These are phyloP conservation scores for Echites panduratus DNA, from an alignment of 257 asterid species.

Conservation along the genomic window DNA sequence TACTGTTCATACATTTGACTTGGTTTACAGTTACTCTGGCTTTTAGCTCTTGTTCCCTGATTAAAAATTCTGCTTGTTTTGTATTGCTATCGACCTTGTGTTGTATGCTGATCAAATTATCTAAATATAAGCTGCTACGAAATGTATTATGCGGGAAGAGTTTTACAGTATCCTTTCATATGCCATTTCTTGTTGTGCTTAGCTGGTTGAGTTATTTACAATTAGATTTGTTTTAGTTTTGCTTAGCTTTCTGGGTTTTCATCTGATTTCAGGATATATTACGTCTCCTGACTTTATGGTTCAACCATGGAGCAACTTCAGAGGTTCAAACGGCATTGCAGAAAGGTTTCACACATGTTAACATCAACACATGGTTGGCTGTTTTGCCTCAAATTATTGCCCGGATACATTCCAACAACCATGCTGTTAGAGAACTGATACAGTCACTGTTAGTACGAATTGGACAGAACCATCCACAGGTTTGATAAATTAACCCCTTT, in stretches of 20 bases:
- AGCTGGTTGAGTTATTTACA: background rate
- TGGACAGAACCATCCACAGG: slow-evolving; percentile 99
- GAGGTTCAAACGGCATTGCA: slow-evolving; percentile 96
- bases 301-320: slow-evolving; percentile 97
- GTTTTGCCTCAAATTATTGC: slow-evolving; percentile 99
- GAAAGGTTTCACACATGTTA: slow-evolving; percentile 89
- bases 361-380: slow-evolving; percentile 97
- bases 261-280: slow-evolving; percentile 76
- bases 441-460: slow-evolving; percentile 89
- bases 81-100: background rate
- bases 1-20: background rate
- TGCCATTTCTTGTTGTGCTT: background rate
- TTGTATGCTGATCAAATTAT: background rate
- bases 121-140: background rate
- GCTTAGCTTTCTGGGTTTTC: slow-evolving; percentile 2
- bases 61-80: background rate
- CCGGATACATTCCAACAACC: slow-evolving; percentile 94
- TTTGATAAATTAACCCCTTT: slow-evolving; percentile 25
- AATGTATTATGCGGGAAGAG: background rate
- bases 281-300: slow-evolving; percentile 98
- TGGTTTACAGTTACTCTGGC: background rate
- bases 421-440: slow-evolving; percentile 90
- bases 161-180: background rate
- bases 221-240: background rate
- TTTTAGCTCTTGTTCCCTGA: background rate